Percentiles rank a stretch among this genome's conserved stretches.
phyloP scores from a whole-genome alignment of 176 grass and related monocot genomes.

The Oryza meyeriana region DNA sequence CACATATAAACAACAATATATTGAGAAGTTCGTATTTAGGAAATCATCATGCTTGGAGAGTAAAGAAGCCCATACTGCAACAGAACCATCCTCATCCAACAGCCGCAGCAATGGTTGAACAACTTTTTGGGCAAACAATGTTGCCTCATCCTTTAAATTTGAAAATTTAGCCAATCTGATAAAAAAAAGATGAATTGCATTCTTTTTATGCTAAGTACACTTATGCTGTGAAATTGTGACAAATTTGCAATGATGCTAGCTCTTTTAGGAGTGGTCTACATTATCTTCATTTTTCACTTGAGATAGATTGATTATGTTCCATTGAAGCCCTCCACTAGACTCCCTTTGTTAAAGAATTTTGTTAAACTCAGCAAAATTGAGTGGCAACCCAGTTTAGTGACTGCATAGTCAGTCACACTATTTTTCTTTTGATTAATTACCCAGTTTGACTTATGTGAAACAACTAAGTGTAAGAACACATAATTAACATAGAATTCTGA shows the following conservation, averaged over 20 bases:
- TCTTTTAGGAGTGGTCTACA: not conserved
- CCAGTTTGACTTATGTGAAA: not conserved
- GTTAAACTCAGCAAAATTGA: not conserved
- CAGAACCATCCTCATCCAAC: conserved; percentile 1
- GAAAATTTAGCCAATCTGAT: conserved; percentile 4
- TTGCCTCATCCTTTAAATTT: conserved; percentile 2
- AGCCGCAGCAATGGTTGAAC: conserved; percentile 1
- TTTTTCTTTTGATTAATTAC: not conserved
- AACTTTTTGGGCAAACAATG: conserved; percentile 12
- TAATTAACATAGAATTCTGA: not conserved
- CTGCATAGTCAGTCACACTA: not conserved
- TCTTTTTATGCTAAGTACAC: not conserved
- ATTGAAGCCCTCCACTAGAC: not conserved
- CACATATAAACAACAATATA: not conserved
- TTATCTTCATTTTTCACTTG: not conserved
- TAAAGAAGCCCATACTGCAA: conserved; percentile 12
- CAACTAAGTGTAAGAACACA: not conserved
- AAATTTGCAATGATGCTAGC: not conserved
- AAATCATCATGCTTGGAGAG: not conserved
- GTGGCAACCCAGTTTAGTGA: not conserved
- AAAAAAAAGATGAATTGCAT: not conserved
- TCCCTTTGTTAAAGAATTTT: not conserved
- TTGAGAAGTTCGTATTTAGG: not conserved
- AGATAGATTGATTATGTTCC: not conserved
- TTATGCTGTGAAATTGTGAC: not conserved